Evolutionary conservation across 1,284 basidiomycete genomes (phyloP).

Genomic region (Ceratobasidium sp.): DNA sequence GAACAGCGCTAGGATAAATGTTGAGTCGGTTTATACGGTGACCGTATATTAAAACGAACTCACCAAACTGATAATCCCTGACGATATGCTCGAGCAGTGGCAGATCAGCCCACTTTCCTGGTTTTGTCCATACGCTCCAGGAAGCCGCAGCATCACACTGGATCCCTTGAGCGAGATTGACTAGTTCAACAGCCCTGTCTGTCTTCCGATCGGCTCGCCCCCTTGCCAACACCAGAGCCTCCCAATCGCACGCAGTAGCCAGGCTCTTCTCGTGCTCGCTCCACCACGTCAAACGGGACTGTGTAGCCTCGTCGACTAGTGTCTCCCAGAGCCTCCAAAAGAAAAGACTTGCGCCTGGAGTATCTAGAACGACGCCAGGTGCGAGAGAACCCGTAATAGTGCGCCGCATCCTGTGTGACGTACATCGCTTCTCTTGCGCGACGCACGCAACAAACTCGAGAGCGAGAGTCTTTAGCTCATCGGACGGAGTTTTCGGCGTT

Average conservation of each 20-base stretch:
- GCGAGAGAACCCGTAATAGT: neutral
- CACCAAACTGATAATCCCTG: constrained; percentile 21
- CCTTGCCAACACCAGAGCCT: neutral
- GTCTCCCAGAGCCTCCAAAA: constrained; percentile 32
- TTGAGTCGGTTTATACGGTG: neutral
- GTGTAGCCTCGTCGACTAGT: constrained; percentile 5
- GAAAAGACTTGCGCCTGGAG: constrained; percentile 30
- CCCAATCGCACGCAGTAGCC: constrained; percentile 18
- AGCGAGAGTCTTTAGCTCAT: constrained; percentile 20
- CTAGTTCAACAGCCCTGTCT: constrained; percentile 21
- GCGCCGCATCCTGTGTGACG: constrained; percentile 22
- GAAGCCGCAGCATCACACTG: constrained; percentile 5
- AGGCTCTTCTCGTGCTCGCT: neutral
- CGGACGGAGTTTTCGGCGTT: neutral
- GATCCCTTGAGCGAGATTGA: constrained; percentile 21
- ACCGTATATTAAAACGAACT: neutral
- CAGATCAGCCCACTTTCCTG: constrained; percentile 24
- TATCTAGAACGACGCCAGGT: constrained; percentile 25
- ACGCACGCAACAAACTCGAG: constrained; percentile 36
- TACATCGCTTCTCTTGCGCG: constrained; percentile 26
- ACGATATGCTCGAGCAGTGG: constrained; percentile 28
- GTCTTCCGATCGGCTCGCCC: neutral
- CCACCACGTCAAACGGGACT: neutral
- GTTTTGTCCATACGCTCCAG: constrained; percentile 19
- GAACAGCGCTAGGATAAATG: constrained; percentile 7